These are phyloP conservation scores for Leccinum broughii DNA, from an alignment of 768 basidiomycete genomes.

Conservation along the genomic window DNA sequence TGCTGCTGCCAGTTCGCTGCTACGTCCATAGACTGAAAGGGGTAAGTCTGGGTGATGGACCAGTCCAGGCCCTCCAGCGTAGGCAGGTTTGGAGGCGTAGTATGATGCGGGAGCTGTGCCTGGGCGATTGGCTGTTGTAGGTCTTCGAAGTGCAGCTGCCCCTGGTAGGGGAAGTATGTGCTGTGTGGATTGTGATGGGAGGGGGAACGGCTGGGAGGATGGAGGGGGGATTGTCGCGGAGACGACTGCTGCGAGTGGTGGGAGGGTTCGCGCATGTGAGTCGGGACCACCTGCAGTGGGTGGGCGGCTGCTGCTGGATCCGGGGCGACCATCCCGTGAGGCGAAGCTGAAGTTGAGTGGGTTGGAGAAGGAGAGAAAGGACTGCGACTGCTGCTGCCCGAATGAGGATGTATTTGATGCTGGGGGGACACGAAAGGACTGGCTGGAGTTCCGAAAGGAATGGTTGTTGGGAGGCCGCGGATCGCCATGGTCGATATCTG, in stretches of 20 bases:
- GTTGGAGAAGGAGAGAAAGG: conserved; percentile 64
- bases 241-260: conserved; percentile 76
- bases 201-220: conserved; percentile 40
- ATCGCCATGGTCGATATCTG: conserved; percentile 40
- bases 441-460: conserved; percentile 80
- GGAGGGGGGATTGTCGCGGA: conserved; percentile 61
- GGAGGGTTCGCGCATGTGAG: conserved; percentile 55
- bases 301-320: conserved; percentile 52
- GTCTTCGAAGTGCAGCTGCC: conserved; percentile 54
- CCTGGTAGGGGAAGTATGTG: conserved; percentile 59
- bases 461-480: conserved; percentile 45
- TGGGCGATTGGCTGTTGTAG: conserved; percentile 62
- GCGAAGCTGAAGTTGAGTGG: conserved; percentile 47
- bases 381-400: conserved; percentile 54
- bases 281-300: conserved; percentile 51
- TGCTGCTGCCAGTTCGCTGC: conserved; percentile 39
- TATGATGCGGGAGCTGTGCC: conserved; percentile 71
- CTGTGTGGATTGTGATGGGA: conserved; percentile 44
- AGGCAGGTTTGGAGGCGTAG: conserved; percentile 50
- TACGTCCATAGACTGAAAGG: conserved; percentile 41
- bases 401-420: conserved; percentile 41
- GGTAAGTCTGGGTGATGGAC: conserved; percentile 48
- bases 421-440: conserved; percentile 76
- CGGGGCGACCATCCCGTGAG: conserved; percentile 43
- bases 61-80: conserved; percentile 53